A percentile compares a stretch with the other conserved stretches of the same genome.
These are phyloP conservation scores for Trametes hirsuta DNA, from an alignment of 1,284 basidiomycete species.

Conservation along the genomic window DNA sequence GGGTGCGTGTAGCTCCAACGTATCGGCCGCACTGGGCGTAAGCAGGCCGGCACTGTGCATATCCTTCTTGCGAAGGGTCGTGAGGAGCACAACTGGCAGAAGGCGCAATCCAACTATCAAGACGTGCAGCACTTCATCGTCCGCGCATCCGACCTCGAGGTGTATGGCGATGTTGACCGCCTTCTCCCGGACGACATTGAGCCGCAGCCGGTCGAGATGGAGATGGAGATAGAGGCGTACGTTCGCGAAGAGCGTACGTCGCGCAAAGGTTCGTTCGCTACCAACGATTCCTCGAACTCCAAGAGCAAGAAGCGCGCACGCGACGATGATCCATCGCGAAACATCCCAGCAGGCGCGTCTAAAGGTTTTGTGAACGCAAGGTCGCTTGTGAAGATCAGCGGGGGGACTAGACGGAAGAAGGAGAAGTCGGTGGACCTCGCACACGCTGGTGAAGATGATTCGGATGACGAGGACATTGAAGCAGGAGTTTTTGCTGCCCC, in stretches of 20 bases:
- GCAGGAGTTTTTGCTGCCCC: conserved; percentile 43
- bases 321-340: conserved; percentile 64
- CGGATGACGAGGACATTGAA: conserved; percentile 66
- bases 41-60: conserved; percentile 88
- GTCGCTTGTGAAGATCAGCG: conserved; percentile 56
- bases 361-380: conserved; percentile 67
- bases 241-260: conserved; percentile 50
- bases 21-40: conserved; percentile 94
- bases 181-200: conserved; percentile 81
- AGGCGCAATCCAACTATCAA: conserved; percentile 87
- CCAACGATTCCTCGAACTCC: conserved; percentile 27
- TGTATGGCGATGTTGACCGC: conserved; percentile 90
- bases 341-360: conserved; percentile 66
- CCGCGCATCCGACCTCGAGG: conserved; percentile 84
- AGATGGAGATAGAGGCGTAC: conserved; percentile 80
- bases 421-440: conserved; percentile 42
- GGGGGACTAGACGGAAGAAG: conserved; percentile 40
- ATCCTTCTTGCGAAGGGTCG: conserved; percentile 92
- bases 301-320: conserved; percentile 68
- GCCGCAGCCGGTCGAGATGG: conserved; percentile 80
- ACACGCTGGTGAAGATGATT: conserved; percentile 64
- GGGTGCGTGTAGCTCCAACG: conserved; percentile 79
- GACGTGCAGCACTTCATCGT: conserved; percentile 91
- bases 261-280: conserved; percentile 37
- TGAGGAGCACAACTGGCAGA: conserved; percentile 92